phyloP scores from a whole-genome alignment of 768 basidiomycete species.

The Hygrocybe coccinea region DNA sequence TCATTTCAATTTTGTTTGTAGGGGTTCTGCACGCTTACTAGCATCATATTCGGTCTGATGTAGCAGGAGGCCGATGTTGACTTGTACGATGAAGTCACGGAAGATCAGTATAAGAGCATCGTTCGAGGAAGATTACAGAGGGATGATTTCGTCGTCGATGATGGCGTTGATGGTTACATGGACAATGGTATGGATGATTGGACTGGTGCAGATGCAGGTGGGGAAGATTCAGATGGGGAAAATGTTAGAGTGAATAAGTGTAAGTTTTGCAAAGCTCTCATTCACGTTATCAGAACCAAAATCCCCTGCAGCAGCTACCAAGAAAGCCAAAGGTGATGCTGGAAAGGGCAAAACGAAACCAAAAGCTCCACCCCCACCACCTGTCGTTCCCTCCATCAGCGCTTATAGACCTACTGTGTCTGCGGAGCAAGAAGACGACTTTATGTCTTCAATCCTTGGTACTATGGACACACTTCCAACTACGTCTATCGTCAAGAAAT shows the following conservation, averaged over 20 bases:
- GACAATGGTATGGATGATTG: slow-evolving; percentile 98
- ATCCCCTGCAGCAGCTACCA: slow-evolving; percentile 15
- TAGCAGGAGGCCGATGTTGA: slow-evolving; percentile 53
- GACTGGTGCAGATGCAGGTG: slow-evolving; percentile 53
- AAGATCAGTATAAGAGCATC: slow-evolving; percentile 82
- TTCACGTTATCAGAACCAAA: not conserved
- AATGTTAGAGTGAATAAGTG: slow-evolving; percentile 41
- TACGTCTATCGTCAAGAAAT: slow-evolving; percentile 27
- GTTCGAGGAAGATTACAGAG: slow-evolving; percentile 75
- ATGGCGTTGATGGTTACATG: slow-evolving; percentile 84
- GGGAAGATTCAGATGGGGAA: slow-evolving; percentile 45
- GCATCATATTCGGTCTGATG: slow-evolving; percentile 5
- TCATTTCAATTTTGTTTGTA: slow-evolving; percentile 15
- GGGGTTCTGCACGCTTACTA: slow-evolving; percentile 4
- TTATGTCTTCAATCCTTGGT: slow-evolving; percentile 79
- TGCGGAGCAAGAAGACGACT: slow-evolving; percentile 78
- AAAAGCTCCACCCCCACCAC: slow-evolving; percentile 47
- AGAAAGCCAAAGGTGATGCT: slow-evolving; percentile 36
- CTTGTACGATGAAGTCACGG: slow-evolving; percentile 86
- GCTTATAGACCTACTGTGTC: slow-evolving; percentile 77
- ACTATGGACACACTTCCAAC: slow-evolving; percentile 54
- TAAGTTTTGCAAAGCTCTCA: slow-evolving; percentile 20
- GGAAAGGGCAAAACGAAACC: slow-evolving; percentile 44
- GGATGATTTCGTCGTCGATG: slow-evolving; percentile 96
- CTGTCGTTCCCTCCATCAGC: slow-evolving; percentile 57